phyloP scores from a whole-genome alignment of 2,329 filamentous ascomycete species.

The Arthrobotrys sphaeroides region DNA sequence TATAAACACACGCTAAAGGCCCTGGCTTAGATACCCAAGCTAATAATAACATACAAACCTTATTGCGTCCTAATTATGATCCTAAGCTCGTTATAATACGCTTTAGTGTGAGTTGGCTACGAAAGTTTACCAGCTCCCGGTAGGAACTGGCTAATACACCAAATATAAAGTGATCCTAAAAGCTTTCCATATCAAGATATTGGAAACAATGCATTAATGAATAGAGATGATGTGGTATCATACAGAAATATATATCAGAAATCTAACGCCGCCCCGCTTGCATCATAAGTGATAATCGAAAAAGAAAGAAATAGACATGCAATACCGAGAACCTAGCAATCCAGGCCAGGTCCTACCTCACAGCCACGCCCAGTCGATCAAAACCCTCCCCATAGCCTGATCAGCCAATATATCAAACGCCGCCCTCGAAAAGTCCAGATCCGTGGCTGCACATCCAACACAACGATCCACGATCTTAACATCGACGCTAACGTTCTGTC shows the following conservation, averaged over 20 bases:
- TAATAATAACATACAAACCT: too few species aligned
- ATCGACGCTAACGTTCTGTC: constrained; percentile 66
- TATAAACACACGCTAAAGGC: too few species aligned
- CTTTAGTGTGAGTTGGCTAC: too few species aligned
- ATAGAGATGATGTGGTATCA: constrained; percentile 20
- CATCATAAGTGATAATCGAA: background rate
- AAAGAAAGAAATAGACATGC: constrained; percentile 11
- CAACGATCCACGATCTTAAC: constrained; percentile 76
- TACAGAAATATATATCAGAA: constrained; percentile 7
- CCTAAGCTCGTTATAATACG: too few species aligned
- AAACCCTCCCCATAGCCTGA: constrained; percentile 62
- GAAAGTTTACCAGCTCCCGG: too few species aligned
- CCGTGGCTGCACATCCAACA: constrained; percentile 63
- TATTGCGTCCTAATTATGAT: too few species aligned
- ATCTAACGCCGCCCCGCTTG: constrained; percentile 10
- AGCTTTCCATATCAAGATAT: background rate
- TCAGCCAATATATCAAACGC: constrained; percentile 66
- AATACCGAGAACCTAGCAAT: background rate
- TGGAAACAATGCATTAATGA: background rate
- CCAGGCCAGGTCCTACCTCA: background rate
- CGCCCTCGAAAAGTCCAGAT: constrained; percentile 65
- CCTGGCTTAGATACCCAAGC: too few species aligned
- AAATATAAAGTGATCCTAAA: too few species aligned
- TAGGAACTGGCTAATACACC: too few species aligned
- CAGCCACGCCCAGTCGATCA: constrained; percentile 61